These are phyloP conservation scores for Trypanosoma cruzi DNA, from an alignment of 208 protist species.

Conservation along the genomic window DNA sequence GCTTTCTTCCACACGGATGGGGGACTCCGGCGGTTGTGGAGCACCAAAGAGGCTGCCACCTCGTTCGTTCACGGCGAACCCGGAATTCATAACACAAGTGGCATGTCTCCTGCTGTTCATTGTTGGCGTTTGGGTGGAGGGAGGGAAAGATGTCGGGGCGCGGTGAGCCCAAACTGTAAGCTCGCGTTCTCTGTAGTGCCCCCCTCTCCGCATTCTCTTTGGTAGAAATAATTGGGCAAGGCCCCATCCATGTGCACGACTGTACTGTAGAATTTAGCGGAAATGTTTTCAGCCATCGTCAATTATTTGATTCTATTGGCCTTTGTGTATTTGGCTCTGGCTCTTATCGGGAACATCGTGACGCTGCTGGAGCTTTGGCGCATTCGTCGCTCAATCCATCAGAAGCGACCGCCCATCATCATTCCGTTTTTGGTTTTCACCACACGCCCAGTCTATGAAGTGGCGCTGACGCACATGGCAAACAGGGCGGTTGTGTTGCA, in stretches of 20 bases:
- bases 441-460: constrained; percentile 41
- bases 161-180: too few relatives aligned
- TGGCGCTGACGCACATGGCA: constrained; percentile 35
- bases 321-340: constrained; percentile 5
- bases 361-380: constrained; percentile 26
- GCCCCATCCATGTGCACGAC: background rate
- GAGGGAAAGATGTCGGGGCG: too few relatives aligned
- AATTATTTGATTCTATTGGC: constrained; percentile 24
- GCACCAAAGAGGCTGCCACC: too few relatives aligned
- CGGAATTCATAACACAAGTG: too few relatives aligned
- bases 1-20: too few relatives aligned
- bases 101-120: too few relatives aligned
- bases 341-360: constrained; percentile 4
- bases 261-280: constrained; percentile 2
- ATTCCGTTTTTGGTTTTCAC: constrained; percentile 52
- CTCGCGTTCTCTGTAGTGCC: too few relatives aligned
- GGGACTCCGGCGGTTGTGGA: too few relatives aligned
- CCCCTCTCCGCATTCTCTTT: too few relatives aligned
- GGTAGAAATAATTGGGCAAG: too few relatives aligned
- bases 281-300: constrained; percentile 8
- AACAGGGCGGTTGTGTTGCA: background rate
- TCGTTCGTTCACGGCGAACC: too few relatives aligned
- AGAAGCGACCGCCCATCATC: constrained; percentile 37
- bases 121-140: too few relatives aligned
- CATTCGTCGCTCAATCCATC: constrained; percentile 24